Evolutionary conservation across 495 filamentous ascomycete genomes (phyloP), one percentile per base, ranked within the genome.

Genomic region (Podospora pseudocomata): DNA sequence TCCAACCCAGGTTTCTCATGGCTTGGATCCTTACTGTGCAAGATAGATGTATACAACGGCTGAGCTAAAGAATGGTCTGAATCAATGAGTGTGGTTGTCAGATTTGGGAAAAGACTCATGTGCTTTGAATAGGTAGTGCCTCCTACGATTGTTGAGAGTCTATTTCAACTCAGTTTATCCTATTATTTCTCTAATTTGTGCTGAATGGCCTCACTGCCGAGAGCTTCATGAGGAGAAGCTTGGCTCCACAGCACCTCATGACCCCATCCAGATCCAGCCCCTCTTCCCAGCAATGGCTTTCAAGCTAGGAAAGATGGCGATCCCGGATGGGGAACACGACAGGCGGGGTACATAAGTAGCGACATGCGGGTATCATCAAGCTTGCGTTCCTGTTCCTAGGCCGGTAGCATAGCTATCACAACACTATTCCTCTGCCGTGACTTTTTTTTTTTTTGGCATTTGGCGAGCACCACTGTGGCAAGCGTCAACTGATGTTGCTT

Each of bases 311-410:
- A 67, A 32, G 60, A 56, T 62, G 59, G 66, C 5, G 65, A 69
- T 64, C 56, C 70, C 66, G 58, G 63, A 67, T 67, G 64, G 66
- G 71, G 72, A 68, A 68, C 71, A 71, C 73, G 60, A 67, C 66
- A 75, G 70, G 72, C 68, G 70, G 73, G 73, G 73, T 74, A 71
- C 61, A 32, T 11, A 19, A 63, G 60, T n/a, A 62, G 27, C 9
- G 27, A 34, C 18, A 27, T 49, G 61, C 61, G 61, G 61, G 28
- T 63, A 63, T 49, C 32, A 44, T 19, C 61, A 63, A 63, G 32
- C 61, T 18, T 28, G 16, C 59, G 30, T 18, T 28, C 20, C 16
- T 61, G 59, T 61, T 18, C 23, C 30, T 59, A 27, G 59, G 26
- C 26, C 16, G 27, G 18, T 61, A 61, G 39, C 39, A 30, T 61